Conservation (phyloP, 2,329 filamentous ascomycete genomes). For the Alternaria viburni region DNA sequence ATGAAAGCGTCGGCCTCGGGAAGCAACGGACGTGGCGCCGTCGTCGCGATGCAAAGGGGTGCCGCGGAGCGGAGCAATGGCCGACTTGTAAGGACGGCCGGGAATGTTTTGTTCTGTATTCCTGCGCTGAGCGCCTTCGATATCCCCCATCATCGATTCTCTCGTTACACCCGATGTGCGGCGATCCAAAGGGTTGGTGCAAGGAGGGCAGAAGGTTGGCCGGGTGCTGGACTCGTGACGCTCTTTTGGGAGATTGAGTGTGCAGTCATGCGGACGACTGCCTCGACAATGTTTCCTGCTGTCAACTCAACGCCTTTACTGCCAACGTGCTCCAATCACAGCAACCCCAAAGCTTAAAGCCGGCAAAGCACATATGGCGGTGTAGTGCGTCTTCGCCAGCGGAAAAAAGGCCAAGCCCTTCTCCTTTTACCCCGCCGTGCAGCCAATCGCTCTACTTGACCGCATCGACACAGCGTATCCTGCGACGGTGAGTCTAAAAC, state of each 20-base stretch:
- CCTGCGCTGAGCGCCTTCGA: not conserved
- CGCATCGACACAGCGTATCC: not conserved
- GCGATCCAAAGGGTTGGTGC: not conserved
- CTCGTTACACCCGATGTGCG: not conserved
- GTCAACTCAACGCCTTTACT: not conserved
- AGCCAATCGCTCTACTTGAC: conserved; percentile 8
- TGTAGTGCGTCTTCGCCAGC: conserved; percentile 3
- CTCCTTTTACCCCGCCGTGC: not conserved
- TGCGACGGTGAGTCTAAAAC: not conserved
- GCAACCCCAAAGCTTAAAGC: conserved; percentile 1
- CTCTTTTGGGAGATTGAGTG: not conserved
- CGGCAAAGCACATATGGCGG: conserved; percentile 13
- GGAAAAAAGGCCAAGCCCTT: not conserved
- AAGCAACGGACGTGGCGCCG: conserved; percentile 4
- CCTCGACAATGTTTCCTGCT: conserved; percentile 7
- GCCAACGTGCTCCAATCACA: not conserved
- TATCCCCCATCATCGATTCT: not conserved
- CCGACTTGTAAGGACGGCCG: not conserved
- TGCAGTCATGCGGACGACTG: conserved; percentile 8
- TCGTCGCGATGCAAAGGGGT: not conserved
- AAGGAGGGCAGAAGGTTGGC: not conserved
- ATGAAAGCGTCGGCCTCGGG: not conserved
- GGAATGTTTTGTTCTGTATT: not conserved
- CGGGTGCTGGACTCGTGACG: conserved; percentile 5
- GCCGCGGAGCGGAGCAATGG: not conserved